Conservation (phyloP, 257 asterid species). For the Thymus mandschuricus region DNA sequence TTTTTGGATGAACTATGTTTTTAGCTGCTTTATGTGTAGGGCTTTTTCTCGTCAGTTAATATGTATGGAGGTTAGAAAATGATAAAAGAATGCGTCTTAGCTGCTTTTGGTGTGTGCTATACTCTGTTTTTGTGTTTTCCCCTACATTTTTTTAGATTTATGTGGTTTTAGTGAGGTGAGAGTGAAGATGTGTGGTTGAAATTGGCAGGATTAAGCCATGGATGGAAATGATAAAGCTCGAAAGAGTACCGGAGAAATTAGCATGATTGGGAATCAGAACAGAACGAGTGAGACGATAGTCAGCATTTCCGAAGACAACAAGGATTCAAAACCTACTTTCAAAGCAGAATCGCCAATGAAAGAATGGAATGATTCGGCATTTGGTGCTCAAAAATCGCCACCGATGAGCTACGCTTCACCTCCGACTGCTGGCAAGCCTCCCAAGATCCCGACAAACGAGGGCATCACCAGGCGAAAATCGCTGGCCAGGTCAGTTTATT, state of each 20-base stretch:
- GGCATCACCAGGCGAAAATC: constrained; percentile 65
- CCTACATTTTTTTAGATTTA: background rate
- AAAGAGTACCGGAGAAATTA: constrained; percentile 47
- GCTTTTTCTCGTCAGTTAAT: background rate
- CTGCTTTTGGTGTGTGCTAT: background rate
- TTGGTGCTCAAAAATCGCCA: constrained; percentile 41
- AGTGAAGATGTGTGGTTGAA: constrained; percentile 12
- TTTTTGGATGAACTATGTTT: background rate
- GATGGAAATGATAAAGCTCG: constrained; percentile 41
- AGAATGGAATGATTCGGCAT: constrained; percentile 43
- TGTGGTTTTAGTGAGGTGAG: background rate
- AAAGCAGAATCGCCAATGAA: constrained; percentile 50
- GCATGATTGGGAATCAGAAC: constrained; percentile 62
- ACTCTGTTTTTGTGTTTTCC: background rate
- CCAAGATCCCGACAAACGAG: constrained; percentile 58
- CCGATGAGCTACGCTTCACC: constrained; percentile 54
- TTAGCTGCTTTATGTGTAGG: constrained; percentile 8
- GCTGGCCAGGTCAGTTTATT: constrained; percentile 62
- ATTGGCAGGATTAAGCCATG: constrained; percentile 37
- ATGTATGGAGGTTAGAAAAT: background rate
- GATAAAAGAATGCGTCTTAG: constrained; percentile 1
- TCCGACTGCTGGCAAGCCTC: constrained; percentile 75
- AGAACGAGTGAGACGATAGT: constrained; percentile 49
- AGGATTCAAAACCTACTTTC: constrained; percentile 37
- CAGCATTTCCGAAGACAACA: constrained; percentile 53